phyloP scores from a whole-genome alignment of 441 rosid species.

The Raphanus hybrid region DNA sequence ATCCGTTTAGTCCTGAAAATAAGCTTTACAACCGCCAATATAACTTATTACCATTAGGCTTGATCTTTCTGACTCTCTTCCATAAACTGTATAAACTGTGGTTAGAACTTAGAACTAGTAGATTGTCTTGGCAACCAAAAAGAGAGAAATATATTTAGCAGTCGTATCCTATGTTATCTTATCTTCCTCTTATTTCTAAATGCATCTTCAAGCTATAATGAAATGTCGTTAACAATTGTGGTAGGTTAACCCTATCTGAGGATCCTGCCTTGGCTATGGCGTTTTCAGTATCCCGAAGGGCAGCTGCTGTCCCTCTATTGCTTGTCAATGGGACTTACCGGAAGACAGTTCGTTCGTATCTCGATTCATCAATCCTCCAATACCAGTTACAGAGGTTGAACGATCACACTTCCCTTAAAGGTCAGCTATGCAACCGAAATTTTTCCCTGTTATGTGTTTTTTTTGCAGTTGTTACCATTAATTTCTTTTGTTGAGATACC shows the following conservation, averaged over 20 bases:
- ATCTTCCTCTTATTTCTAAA: slow-evolving; percentile 21
- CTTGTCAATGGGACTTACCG: slow-evolving; percentile 99
- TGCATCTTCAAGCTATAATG: slow-evolving; percentile 38
- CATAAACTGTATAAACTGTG: slow-evolving; percentile 12
- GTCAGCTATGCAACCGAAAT: slow-evolving; percentile 45
- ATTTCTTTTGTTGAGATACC: slow-evolving; percentile 15
- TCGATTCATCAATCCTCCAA: slow-evolving; percentile 94
- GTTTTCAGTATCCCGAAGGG: slow-evolving; percentile 94
- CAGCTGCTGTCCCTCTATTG: slow-evolving; percentile 94
- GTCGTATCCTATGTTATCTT: slow-evolving; percentile 10
- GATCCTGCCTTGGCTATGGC: slow-evolving; percentile 99
- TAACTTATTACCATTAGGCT: slow-evolving; percentile 11
- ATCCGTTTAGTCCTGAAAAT: slow-evolving; percentile 1
- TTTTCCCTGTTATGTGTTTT: slow-evolving; percentile 4
- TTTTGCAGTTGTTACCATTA: background rate
- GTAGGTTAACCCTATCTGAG: slow-evolving; percentile 91
- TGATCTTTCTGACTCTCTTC: slow-evolving; percentile 28
- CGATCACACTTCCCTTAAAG: slow-evolving; percentile 85
- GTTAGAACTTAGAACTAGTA: slow-evolving; percentile 28
- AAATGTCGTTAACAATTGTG: slow-evolving; percentile 33
- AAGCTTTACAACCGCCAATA: slow-evolving; percentile 14
- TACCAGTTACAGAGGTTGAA: slow-evolving; percentile 89
- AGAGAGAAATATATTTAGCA: slow-evolving; percentile 3
- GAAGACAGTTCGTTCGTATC: slow-evolving; percentile 86
- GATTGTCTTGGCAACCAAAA: slow-evolving; percentile 18